Evolutionary conservation across 1,284 basidiomycete genomes (phyloP).

Genomic region (Leccinum griseonigrum): DNA sequence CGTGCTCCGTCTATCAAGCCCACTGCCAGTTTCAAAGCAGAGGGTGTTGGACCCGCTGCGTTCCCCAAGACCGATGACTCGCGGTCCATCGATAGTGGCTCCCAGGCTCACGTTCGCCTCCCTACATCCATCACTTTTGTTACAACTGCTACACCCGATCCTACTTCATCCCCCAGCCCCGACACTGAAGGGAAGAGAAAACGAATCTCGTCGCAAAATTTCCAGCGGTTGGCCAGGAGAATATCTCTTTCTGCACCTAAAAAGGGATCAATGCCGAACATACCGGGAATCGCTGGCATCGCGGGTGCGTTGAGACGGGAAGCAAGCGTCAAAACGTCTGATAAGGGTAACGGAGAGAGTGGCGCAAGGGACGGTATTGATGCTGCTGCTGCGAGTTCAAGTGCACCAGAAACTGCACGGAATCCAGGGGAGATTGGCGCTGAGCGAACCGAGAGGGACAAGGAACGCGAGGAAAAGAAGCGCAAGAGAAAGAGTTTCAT

Average conservation of each 20-base stretch:
- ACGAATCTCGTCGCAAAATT: conserved; percentile 78
- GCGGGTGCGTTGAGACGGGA: conserved; percentile 32
- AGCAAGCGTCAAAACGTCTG: conserved; percentile 36
- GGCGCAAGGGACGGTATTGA: conserved; percentile 22
- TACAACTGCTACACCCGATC: conserved; percentile 46
- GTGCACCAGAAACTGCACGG: conserved; percentile 33
- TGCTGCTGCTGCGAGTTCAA: conserved; percentile 32
- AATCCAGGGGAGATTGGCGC: conserved; percentile 47
- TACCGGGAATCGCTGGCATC: conserved; percentile 41
- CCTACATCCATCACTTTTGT: conserved; percentile 48
- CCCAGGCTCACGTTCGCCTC: conserved; percentile 27
- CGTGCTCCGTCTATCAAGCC: conserved; percentile 25
- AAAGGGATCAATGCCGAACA: conserved; percentile 50
- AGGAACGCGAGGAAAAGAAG: conserved; percentile 48
- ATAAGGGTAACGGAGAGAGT: conserved; percentile 23
- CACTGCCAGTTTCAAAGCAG: conserved; percentile 18
- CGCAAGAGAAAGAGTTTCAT: conserved; percentile 45
- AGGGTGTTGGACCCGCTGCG: conserved; percentile 34
- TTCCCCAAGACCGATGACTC: conserved; percentile 43
- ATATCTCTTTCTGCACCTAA: conserved; percentile 66
- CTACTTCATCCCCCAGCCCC: conserved; percentile 56
- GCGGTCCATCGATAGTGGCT: conserved; percentile 28
- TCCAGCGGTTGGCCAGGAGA: conserved; percentile 71
- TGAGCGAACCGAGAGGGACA: conserved; percentile 49
- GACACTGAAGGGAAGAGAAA: conserved; percentile 73